Conservation (phyloP, 768 basidiomycete species). For the Dioszegia hungarica region DNA sequence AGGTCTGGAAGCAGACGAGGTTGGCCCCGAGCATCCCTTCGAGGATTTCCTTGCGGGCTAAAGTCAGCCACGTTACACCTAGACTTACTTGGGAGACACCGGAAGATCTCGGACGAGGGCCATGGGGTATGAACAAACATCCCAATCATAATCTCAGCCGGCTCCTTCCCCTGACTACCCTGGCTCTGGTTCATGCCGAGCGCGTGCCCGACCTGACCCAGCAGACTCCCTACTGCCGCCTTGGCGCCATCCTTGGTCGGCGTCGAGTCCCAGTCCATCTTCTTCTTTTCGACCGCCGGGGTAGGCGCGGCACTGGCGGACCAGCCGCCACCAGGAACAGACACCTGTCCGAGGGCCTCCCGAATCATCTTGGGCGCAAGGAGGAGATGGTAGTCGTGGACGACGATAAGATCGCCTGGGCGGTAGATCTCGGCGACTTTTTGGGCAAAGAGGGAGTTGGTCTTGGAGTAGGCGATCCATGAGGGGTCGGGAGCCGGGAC, state of each 20-base stretch:
- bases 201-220: conserved; percentile 36
- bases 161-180: conserved; percentile 13
- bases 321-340: conserved; percentile 13
- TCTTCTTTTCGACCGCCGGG: conserved; percentile 25
- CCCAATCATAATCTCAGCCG: conserved; percentile 66
- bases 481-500: conserved; percentile 71
- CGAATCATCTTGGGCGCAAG: conserved; percentile 82
- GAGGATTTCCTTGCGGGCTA: conserved; percentile 82
- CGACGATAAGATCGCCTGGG: conserved; percentile 77
- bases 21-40: conserved; percentile 98
- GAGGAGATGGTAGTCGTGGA: conserved; percentile 90
- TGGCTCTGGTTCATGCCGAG: conserved; percentile 22
- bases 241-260: conserved; percentile 7
- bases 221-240: conserved; percentile 22
- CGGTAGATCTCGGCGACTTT: conserved; percentile 71
- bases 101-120: conserved; percentile 93
- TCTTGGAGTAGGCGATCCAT: conserved; percentile 74
- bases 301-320: conserved; percentile 22
- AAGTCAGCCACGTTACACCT: conserved; percentile 8
- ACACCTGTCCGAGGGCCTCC: conserved; percentile 53
- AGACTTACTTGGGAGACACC: conserved; percentile 76
- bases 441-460: conserved; percentile 81
- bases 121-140: conserved; percentile 98
- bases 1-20: conserved; percentile 90
- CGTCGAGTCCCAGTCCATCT: conserved; percentile 36